Evolutionary conservation across 2,329 filamentous ascomycete genomes (phyloP), one percentile per base, ranked within the genome.

Genomic region (Parastagonospora nodorum): DNA sequence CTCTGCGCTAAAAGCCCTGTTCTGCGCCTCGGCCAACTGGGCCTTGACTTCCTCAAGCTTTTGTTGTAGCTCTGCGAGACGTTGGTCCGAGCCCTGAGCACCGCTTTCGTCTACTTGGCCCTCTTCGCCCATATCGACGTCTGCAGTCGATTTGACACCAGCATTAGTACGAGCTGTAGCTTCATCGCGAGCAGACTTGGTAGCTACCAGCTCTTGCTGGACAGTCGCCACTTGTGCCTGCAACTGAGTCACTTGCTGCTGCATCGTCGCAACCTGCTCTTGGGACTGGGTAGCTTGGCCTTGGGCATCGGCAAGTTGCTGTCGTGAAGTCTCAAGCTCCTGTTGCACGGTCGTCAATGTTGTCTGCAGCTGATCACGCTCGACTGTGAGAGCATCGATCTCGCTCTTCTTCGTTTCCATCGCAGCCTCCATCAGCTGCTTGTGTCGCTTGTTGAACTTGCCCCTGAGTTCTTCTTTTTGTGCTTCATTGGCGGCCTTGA

Each of bases 131-230:
- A 67, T 71, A 39, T 50, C 53, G 29, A 65, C 60, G 44, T 70
- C 64, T 19, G 53, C 40, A 38, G 62, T 62, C 3, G 74, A 69
- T 42, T 74, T 74, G 19, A 15, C 31, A 5, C 78, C 75, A 8
- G 84, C 82, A 36, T 67, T 62, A 5, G 75, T 69, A 38, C 75
- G 74, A 24, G 79, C 77, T 30, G 83, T 71, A 8, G 84, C 83
- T 53, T 84, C 78, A 48, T 91, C 88, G 38, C 88, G 80, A 61
- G 91, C 85, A 5, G 81, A 77, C 48, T 85, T 82, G 1, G 82
- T 82, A 8, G 78, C 75, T 44, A 86, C 80, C 10, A 96, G 78
- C 54, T 85, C 60, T 49, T 66, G 53, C 42, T 67, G 65, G 3
- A 60, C 44, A 8, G 53, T 45, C 2, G 39, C 48, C 24, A 74